Evolutionary conservation across 225 moss, liverwort and hornwort species (phyloP).

Genomic region (Physcomitrellopsis africana): DNA sequence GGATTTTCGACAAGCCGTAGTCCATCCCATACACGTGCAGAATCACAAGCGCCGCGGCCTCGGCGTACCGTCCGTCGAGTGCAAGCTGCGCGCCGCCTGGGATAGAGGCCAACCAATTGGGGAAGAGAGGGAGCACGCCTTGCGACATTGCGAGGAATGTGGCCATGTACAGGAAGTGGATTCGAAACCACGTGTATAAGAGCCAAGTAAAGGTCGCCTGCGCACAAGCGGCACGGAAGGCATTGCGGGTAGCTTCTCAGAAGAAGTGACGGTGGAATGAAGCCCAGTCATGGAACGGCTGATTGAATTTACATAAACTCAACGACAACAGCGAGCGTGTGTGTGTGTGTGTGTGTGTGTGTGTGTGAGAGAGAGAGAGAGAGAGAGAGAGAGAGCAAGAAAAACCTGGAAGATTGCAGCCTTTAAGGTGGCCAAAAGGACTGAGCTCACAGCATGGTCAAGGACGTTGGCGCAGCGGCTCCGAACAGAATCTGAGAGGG

Average conservation of each 20-base stretch:
- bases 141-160: conserved; percentile 83
- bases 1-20: conserved; percentile 83
- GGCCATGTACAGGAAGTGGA: conserved; percentile 86
- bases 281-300: too few species aligned
- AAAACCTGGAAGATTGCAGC: conserved; percentile 72
- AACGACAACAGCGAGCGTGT: neutral
- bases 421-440: conserved; percentile 82
- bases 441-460: conserved; percentile 90
- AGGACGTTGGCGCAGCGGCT: conserved; percentile 78
- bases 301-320: neutral
- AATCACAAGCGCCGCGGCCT: conserved; percentile 60
- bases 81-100: conserved; percentile 79
- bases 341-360: neutral
- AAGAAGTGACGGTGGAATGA: neutral
- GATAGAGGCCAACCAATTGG: conserved; percentile 75
- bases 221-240: conserved; percentile 12
- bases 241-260: neutral
- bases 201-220: conserved; percentile 95
- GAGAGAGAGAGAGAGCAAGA: too few species aligned
- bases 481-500: conserved; percentile 78
- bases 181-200: conserved; percentile 76
- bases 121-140: conserved; percentile 84
- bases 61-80: conserved; percentile 60
- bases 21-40: conserved; percentile 88
- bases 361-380: too few species aligned